Evolutionary conservation across 768 basidiomycete genomes (phyloP).

Genomic region (Rhodocollybia butyracea): DNA sequence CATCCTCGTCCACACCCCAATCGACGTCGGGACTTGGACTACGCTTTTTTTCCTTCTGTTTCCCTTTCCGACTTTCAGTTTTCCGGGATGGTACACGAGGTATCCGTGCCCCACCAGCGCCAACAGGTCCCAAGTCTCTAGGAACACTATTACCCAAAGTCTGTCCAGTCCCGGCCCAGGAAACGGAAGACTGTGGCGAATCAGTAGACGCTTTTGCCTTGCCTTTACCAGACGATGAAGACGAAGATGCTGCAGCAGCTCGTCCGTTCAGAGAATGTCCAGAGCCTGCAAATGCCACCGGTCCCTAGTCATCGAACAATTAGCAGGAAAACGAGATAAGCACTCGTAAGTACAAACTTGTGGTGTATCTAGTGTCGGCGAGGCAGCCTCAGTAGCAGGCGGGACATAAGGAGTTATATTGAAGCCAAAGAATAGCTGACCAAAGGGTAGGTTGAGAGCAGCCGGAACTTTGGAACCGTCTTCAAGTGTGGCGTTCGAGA

Average conservation of each 20-base stretch:
- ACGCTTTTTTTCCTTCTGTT: slow-evolving; percentile 37
- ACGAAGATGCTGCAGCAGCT: slow-evolving; percentile 19
- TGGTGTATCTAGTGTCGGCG: slow-evolving; percentile 27
- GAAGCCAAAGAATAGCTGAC: slow-evolving; percentile 96
- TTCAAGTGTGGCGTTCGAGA: slow-evolving; percentile 78
- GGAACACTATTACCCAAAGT: slow-evolving; percentile 41
- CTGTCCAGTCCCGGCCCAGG: slow-evolving; percentile 48
- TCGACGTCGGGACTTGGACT: slow-evolving; percentile 67
- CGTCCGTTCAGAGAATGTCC: slow-evolving; percentile 69
- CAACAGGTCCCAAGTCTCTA: slow-evolving; percentile 41
- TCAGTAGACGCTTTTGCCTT: slow-evolving; percentile 52
- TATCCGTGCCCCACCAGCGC: slow-evolving; percentile 53
- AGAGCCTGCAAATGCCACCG: slow-evolving; percentile 56
- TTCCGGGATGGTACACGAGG: slow-evolving; percentile 42
- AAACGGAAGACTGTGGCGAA: slow-evolving; percentile 23
- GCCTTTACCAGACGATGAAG: slow-evolving; percentile 36
- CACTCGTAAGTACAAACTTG: slow-evolving; percentile 23
- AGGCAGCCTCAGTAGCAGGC: slow-evolving; percentile 30
- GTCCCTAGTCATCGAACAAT: slow-evolving; percentile 24
- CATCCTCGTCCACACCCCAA: slow-evolving; percentile 81
- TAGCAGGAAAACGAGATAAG: not conserved
- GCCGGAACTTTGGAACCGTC: slow-evolving; percentile 80
- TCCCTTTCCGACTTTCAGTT: slow-evolving; percentile 28
- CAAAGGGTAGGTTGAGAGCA: slow-evolving; percentile 85
- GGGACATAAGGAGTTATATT: slow-evolving; percentile 69